These are phyloP conservation scores for Monosporascus sp. DNA, from an alignment of 2,329 filamentous ascomycete genomes.

Conservation along the genomic window DNA sequence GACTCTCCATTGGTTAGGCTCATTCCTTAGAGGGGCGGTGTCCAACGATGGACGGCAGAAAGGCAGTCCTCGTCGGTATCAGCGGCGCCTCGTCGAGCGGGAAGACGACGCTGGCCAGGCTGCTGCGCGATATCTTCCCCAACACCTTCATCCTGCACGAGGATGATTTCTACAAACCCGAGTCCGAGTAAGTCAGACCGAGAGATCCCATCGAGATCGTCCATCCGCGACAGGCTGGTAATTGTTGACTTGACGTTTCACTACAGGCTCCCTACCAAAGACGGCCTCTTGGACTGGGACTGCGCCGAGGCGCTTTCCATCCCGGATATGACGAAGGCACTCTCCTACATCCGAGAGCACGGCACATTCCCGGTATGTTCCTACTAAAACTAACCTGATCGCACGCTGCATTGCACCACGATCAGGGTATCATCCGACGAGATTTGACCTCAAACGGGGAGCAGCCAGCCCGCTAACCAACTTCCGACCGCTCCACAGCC, in stretches of 20 bases:
- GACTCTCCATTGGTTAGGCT: too few relatives aligned
- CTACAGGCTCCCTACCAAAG: conserved; percentile 47
- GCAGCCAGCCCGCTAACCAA: conserved; percentile 7
- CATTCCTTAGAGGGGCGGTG: too few relatives aligned
- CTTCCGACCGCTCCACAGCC: conserved; percentile 30
- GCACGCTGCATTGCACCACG: conserved; percentile 17
- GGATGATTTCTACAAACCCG: conserved; percentile 90
- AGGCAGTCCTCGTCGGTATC: conserved; percentile 67
- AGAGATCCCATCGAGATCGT: not conserved
- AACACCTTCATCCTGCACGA: conserved; percentile 80
- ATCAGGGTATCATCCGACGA: too few relatives aligned
- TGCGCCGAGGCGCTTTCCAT: conserved; percentile 75
- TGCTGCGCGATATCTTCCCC: conserved; percentile 77
- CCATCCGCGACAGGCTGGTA: too few relatives aligned
- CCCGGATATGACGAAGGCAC: conserved; percentile 57
- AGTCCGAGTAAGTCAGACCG: conserved; percentile 53
- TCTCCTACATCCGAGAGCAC: conserved; percentile 64
- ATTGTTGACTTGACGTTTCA: not conserved
- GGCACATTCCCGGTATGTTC: conserved; percentile 58
- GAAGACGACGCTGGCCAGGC: conserved; percentile 86
- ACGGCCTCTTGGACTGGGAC: conserved; percentile 83
- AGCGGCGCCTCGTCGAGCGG: conserved; percentile 89
- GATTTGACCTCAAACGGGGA: too few relatives aligned
- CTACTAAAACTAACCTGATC: conserved; percentile 9
- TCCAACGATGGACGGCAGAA: conserved; percentile 23